Evolutionary conservation across 176 grass and related monocot genomes (phyloP).

Genomic region (Phyllostachys edulis): DNA sequence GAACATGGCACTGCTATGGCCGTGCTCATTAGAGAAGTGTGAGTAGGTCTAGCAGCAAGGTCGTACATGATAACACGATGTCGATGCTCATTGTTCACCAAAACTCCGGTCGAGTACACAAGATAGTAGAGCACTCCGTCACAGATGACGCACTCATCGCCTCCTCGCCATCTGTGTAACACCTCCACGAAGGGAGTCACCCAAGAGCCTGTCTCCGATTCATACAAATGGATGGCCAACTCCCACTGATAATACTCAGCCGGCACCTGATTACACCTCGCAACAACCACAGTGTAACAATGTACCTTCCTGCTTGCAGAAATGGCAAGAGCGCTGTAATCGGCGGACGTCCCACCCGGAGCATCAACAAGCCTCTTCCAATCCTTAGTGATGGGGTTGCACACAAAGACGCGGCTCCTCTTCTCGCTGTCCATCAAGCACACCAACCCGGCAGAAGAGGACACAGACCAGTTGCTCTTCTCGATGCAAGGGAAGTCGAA

Average conservation of each 20-base stretch:
- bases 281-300: conserved; percentile 59
- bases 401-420: conserved; percentile 59
- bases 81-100: conserved; percentile 50
- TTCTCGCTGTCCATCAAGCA: conserved; percentile 77
- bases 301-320: conserved; percentile 51
- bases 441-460: conserved; percentile 68
- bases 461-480: conserved; percentile 77
- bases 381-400: conserved; percentile 80
- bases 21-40: conserved; percentile 54
- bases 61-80: conserved; percentile 78
- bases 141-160: conserved; percentile 82
- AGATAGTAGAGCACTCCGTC: conserved; percentile 78
- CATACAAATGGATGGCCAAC: conserved; percentile 66
- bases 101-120: conserved; percentile 59
- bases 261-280: conserved; percentile 61
- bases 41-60: conserved; percentile 39
- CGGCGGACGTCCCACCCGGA: conserved; percentile 55
- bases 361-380: conserved; percentile 56
- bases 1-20: conserved; percentile 64
- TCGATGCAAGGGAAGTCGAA: conserved; percentile 89
- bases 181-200: conserved; percentile 48
- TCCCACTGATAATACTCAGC: conserved; percentile 71
- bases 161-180: conserved; percentile 64
- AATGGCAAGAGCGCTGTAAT: conserved; percentile 69
- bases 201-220: conserved; percentile 47